Conservation (phyloP, 73 alveolate species). For the Tetrahymena malaccensis region DNA sequence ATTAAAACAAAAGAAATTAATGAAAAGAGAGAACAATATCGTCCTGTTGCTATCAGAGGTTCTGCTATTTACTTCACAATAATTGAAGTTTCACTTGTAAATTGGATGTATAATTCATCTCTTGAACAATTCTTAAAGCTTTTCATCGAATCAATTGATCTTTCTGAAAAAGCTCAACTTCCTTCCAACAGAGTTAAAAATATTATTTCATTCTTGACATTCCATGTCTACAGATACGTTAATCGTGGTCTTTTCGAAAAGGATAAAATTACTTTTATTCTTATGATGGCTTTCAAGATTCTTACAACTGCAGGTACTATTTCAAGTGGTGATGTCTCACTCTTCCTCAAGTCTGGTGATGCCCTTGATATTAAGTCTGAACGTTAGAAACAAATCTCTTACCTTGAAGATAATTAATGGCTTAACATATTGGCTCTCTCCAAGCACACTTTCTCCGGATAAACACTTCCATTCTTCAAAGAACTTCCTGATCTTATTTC, state of each 20-base stretch:
- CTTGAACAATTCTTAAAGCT: conserved; percentile 97
- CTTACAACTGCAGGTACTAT: conserved; percentile 91
- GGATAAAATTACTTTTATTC: conserved; percentile 96
- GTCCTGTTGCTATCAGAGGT: conserved; percentile 99
- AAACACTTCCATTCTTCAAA: conserved; percentile 80
- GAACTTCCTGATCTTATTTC: conserved; percentile 70
- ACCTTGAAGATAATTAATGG: conserved; percentile 96
- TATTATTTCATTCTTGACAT: conserved; percentile 72
- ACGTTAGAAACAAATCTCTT: conserved; percentile 85
- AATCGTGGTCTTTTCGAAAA: conserved; percentile 99
- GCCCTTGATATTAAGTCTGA: conserved; percentile 90
- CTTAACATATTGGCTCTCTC: conserved; percentile 92
- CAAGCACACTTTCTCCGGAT: conserved; percentile 93
- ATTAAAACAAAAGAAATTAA: conserved; percentile 95
- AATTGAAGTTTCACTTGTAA: conserved; percentile 92
- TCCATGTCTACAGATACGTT: conserved; percentile 95
- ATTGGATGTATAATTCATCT: conserved; percentile 99
- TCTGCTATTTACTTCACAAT: conserved; percentile 87
- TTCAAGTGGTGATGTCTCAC: conserved; percentile 83
- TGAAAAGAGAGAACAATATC: conserved; percentile 98
- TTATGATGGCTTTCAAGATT: conserved; percentile 95
- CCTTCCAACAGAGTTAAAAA: conserved; percentile 88
- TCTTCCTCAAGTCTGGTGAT: conserved; percentile 97
- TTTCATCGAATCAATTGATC: conserved; percentile 92
- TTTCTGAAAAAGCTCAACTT: conserved; percentile 78